Base-by-base conservation (phyloP, 108 stramenopile species). In the Cyclotella choctawhatcheeana region DNA sequence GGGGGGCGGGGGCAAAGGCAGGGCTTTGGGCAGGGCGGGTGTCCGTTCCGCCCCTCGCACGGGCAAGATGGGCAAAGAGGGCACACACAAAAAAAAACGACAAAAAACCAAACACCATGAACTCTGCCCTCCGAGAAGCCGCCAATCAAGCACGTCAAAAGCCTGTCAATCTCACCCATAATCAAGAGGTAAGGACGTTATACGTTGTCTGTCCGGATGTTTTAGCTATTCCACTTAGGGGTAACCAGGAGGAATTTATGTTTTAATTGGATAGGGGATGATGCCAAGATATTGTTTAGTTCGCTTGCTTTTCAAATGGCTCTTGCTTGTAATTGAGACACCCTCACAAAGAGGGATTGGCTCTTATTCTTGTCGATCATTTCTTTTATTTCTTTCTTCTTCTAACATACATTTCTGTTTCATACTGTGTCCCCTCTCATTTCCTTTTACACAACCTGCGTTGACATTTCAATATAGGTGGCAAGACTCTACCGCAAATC, bases 401-500 rank as follows among this genome's bases (percentile, higher is more conserved):
- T 48, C n/a, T 48, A 4, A n/a, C 47, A 4, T n/a, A 4, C 17
- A 4, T n/a, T 48, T n/a, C 47, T n/a, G 18, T n/a, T n/a, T 48
- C 47, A 48, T n/a, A n/a, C 47, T 48, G n/a, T n/a, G n/a, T n/a
- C n/a, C n/a, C n/a, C 47, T 48, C n/a, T n/a, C 8, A 10, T n/a
- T n/a, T n/a, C 4, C 47, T 4, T n/a, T n/a, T 4, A 48, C 47
- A 8, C 4, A 48, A 8, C n/a, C 12, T 48, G 7, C 40, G 40
- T 58, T 56, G 1, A 13, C 14, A 12, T 1, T 12, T n/a, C 55
- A 29, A 13, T 12, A 14, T 56, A 90, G 93, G 91, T 92, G 55
- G 87, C 87, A 47, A 85, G 90, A 24, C 76, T 95, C 73, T 95
- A 95, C 58, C 91, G 94, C 50, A 82, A 93, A 53, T 74, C 86